Conservation (phyloP, 345 rosid genomes). For the Adansonia digitata region DNA sequence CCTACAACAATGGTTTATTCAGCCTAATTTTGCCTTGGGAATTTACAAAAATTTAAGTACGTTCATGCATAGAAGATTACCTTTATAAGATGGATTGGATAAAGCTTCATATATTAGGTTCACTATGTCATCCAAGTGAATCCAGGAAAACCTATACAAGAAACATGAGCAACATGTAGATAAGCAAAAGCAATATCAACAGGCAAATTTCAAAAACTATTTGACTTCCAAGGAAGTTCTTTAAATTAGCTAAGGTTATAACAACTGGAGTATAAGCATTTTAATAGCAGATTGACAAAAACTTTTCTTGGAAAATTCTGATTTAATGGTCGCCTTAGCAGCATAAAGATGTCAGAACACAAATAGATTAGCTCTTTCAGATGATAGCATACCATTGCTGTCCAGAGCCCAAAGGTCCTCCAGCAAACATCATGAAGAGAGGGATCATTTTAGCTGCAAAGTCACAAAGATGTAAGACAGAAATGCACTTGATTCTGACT, state of each 20-base stretch:
- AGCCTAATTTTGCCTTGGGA: background rate
- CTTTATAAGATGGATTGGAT: conserved; percentile 70
- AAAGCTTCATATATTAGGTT: conserved; percentile 79
- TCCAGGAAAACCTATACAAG: conserved; percentile 86
- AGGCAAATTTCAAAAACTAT: background rate
- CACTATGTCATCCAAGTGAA: conserved; percentile 89
- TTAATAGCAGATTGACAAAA: background rate
- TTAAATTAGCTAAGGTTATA: background rate
- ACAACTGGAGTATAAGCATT: background rate
- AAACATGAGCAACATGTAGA: background rate
- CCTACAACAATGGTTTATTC: background rate
- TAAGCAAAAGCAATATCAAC: background rate
- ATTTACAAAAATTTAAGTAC: too few species aligned
- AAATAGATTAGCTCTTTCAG: background rate
- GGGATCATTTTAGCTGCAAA: conserved; percentile 92
- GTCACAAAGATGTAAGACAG: conserved; percentile 9
- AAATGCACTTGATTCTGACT: background rate
- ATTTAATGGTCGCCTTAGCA: background rate
- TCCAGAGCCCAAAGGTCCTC: conserved; percentile 96
- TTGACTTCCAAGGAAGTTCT: background rate
- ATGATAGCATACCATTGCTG: conserved; percentile 58
- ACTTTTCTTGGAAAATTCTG: background rate
- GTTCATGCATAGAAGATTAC: conserved; percentile 21
- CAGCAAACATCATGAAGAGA: conserved; percentile 87
- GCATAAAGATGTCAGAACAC: background rate